These are phyloP conservation scores for Aureobasidium sp. DNA, from an alignment of 2,329 filamentous ascomycete species.

Conservation along the genomic window DNA sequence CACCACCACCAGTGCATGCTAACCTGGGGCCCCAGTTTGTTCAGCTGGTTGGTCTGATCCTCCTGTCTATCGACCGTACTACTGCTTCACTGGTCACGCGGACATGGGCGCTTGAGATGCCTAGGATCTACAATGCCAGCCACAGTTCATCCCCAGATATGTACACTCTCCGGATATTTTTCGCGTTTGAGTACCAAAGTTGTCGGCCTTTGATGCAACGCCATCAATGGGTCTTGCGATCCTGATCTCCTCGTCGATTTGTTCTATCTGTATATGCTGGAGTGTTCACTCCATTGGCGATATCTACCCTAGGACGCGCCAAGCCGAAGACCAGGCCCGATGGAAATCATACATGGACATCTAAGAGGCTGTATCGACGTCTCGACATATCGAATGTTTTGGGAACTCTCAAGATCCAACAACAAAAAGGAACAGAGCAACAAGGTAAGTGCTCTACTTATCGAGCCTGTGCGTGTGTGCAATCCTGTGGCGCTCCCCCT, in stretches of 20 bases:
- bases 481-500: not conserved
- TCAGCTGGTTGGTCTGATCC: not conserved
- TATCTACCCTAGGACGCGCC: not conserved
- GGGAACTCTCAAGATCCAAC: too few relatives aligned
- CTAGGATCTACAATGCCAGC: not conserved
- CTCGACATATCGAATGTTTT: not conserved
- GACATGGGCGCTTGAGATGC: not conserved
- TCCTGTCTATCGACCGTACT: not conserved
- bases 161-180: not conserved
- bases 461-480: not conserved
- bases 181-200: not conserved
- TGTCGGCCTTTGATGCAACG: not conserved
- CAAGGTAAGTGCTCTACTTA: not conserved
- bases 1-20: not conserved
- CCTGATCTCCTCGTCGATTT: not conserved
- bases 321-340: not conserved
- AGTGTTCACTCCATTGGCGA: not conserved
- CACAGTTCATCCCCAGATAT: not conserved
- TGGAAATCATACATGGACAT: not conserved
- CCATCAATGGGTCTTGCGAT: not conserved
- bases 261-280: not conserved
- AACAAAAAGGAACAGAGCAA: not conserved
- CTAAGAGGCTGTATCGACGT: not conserved
- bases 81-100: conserved; percentile 6
- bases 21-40: not conserved